Base-by-base conservation (phyloP, 2,329 filamentous ascomycete genomes). In the Claviceps arundinis region DNA sequence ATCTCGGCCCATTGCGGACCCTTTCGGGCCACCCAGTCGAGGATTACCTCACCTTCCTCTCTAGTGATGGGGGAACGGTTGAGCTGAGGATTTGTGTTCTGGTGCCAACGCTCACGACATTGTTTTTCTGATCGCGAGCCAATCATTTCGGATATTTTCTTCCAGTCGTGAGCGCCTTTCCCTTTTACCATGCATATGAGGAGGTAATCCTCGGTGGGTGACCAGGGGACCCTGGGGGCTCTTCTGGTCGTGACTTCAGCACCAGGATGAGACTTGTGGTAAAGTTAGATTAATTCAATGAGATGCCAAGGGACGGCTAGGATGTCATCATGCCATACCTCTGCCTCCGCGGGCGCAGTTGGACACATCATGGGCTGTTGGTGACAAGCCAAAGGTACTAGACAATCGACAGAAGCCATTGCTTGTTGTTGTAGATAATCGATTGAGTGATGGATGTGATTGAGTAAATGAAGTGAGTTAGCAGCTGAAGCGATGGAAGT, bases 1-100 rank as follows among this genome's bases (percentile, higher is more conserved):
- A 96, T 96, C 64, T 96, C 89, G 2, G 90, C 90, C 90, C 90
- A 96, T 52, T 86, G 81, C 72, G 89, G 91, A 56, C 89, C 89
- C 72, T 88, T 82, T 60, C 85, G 78, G 11, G 70, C 68, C 16
- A 96, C 90, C 65, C 93, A 77, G 53, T 77, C 74, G 70, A 91
- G 84, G 62, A 97, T 95, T 61, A 81, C 64, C 41, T 76, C 67
- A 2, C 85, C 84, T 67, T 91, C 87, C 38, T 85, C 79, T 0
- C 77, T 68, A 4, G 81, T 81, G 63, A 90, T 89, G 52, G 86
- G 85, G n/a, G 82, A 77, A 61, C 87, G 85, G 64, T 85, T 86
- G 40, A 90, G 71, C 1, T 74, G 71, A 1, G 85, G 84, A 67
- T 89, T 95, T 45, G 97, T 76, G 66, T 96, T 95, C 64, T 97